A percentile compares a stretch with the other conserved stretches of the same genome.
Evolutionary conservation across 2,329 filamentous ascomycete genomes (phyloP).

Genomic region (Nemania abortiva): DNA sequence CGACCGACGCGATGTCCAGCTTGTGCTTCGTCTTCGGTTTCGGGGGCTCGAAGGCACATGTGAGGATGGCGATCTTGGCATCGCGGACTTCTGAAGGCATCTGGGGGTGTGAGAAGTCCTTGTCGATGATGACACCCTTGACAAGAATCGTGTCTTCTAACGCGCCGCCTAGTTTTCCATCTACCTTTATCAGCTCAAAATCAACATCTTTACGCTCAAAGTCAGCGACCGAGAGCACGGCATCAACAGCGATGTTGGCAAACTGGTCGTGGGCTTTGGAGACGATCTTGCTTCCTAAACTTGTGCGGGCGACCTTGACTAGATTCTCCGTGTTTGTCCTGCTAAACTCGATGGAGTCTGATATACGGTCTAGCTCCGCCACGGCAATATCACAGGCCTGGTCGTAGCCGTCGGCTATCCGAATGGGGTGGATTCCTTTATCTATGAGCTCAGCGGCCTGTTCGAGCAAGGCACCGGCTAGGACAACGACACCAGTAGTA

Average conservation of each 20-base stretch:
- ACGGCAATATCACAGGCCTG: conserved; percentile 97
- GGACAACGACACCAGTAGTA: conserved; percentile 95
- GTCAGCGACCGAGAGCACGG: conserved; percentile 95
- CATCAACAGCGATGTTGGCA: conserved; percentile 95
- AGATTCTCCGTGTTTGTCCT: conserved; percentile 85
- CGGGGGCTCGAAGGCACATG: conserved; percentile 97
- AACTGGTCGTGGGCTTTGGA: conserved; percentile 99
- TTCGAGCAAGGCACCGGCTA: conserved; percentile 93
- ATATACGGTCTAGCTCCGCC: conserved; percentile 90
- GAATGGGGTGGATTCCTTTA: conserved; percentile 99
- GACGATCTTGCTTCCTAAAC: conserved; percentile 97
- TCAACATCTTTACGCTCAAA: conserved; percentile 97
- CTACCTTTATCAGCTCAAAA: conserved; percentile 99
- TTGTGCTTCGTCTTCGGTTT: conserved; percentile 99
- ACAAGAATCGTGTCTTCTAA: conserved; percentile 95
- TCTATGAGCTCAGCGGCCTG: conserved; percentile 98
- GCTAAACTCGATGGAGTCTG: conserved; percentile 89
- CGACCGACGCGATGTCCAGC: conserved; percentile 94
- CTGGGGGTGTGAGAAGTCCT: conserved; percentile 99
- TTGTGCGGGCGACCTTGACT: conserved; percentile 94
- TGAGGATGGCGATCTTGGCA: conserved; percentile 97
- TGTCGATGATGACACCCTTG: conserved; percentile 98
- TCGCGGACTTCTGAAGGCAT: conserved; percentile 97
- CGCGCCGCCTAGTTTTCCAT: conserved; percentile 95
- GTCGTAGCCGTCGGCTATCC: conserved; percentile 98